Percentiles rank a stretch among this genome's conserved stretches.
These are phyloP conservation scores for Secale cereale DNA, from an alignment of 176 grass and related monocot genomes.

Conservation along the genomic window DNA sequence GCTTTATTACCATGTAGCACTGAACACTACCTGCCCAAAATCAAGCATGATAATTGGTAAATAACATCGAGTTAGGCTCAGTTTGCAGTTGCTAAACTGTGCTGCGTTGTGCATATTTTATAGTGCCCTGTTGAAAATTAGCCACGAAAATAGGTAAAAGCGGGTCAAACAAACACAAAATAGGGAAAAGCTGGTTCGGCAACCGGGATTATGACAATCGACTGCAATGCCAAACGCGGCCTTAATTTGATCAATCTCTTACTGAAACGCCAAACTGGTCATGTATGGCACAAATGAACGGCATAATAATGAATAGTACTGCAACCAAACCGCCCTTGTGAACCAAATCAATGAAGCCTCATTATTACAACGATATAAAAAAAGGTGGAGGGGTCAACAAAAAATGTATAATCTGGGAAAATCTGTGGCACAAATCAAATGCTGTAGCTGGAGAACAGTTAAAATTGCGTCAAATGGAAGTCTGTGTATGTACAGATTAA, in stretches of 20 bases:
- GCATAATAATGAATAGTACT: neutral
- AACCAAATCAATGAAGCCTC: neutral
- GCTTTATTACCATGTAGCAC: neutral
- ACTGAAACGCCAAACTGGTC: neutral
- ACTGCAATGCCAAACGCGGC: neutral
- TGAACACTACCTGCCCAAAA: neutral
- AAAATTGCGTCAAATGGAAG: neutral
- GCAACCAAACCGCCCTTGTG: neutral
- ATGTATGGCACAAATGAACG: neutral
- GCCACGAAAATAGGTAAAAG: no score
- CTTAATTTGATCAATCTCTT: neutral
- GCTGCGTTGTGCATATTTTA: no score
- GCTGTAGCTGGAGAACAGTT: neutral
- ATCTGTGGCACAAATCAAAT: neutral
- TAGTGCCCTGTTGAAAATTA: no score
- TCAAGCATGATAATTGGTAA: neutral
- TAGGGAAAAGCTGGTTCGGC: neutral
- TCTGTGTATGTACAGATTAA: neutral
- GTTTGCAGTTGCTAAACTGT: no score
- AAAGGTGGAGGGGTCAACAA: neutral
- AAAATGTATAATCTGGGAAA: neutral
- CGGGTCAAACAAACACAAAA: neutral
- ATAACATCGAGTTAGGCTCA: neutral
- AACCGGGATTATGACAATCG: neutral
- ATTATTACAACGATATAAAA: neutral